Conservation (phyloP, 2,329 filamentous ascomycete genomes). For the Mariannaea elegans region DNA sequence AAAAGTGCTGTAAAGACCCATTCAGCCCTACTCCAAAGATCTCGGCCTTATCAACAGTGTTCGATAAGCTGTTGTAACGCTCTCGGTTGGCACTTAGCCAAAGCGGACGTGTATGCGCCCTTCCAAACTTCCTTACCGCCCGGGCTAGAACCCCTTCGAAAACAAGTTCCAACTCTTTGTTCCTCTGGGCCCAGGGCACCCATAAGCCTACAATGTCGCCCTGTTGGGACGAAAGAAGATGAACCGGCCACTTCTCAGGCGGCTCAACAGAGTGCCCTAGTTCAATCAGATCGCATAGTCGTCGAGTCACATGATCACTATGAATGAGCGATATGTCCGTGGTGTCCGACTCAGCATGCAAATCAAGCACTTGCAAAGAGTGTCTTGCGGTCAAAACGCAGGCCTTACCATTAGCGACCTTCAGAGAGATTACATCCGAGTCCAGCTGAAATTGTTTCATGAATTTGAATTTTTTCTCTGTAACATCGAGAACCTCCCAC, state of each 20-base stretch:
- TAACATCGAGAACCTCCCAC: conserved; percentile 63
- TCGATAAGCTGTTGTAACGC: conserved; percentile 55
- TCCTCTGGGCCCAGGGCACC: conserved; percentile 54
- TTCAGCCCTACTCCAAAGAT: conserved; percentile 74
- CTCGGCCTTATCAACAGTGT: conserved; percentile 56
- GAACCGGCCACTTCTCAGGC: conserved; percentile 49
- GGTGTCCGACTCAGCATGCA: conserved; percentile 47
- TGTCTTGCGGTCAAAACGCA: conserved; percentile 62
- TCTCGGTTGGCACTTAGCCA: conserved; percentile 53
- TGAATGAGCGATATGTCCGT: conserved; percentile 53
- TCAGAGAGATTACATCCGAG: conserved; percentile 61
- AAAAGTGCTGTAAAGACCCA: conserved; percentile 76
- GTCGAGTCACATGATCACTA: conserved; percentile 55
- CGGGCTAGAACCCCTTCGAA: conserved; percentile 66
- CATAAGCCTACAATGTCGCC: conserved; percentile 60
- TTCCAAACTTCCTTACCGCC: conserved; percentile 65
- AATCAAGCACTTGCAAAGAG: conserved; percentile 65
- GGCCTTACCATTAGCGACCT: conserved; percentile 57
- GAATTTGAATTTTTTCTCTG: conserved; percentile 60
- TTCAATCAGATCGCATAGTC: conserved; percentile 57
- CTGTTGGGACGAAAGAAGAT: conserved; percentile 58
- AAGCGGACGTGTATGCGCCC: conserved; percentile 60
- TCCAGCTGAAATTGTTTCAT: conserved; percentile 58
- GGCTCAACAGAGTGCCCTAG: conserved; percentile 46
- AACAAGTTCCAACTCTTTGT: conserved; percentile 55